phyloP scores from a whole-genome alignment of 352 stramenopile genomes.

The Globisporangium nagaii region DNA sequence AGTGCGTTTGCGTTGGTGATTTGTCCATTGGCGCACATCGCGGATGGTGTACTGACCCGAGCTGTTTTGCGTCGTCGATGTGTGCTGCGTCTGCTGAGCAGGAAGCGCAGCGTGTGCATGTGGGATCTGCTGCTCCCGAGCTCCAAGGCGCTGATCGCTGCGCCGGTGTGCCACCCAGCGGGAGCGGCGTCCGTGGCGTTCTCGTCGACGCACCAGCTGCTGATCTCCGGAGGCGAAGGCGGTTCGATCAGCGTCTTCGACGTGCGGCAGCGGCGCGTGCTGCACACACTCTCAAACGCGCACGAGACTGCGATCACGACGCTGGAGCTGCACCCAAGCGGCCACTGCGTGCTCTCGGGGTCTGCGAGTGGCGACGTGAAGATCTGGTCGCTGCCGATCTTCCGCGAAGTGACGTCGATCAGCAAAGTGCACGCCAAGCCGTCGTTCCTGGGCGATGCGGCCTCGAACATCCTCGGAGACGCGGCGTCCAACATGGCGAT shows the following conservation, averaged over 20 bases:
- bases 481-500: constrained; percentile 82
- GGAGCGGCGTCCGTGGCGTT: constrained; percentile 73
- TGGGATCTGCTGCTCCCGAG: constrained; percentile 78
- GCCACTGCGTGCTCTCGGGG: constrained; percentile 77
- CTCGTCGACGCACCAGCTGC: constrained; percentile 70
- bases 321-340: constrained; percentile 68
- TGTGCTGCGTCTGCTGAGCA: no score
- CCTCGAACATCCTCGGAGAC: constrained; percentile 72
- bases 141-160: constrained; percentile 66
- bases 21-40: constrained; percentile 5
- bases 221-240: constrained; percentile 77
- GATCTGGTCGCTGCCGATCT: constrained; percentile 85
- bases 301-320: constrained; percentile 85
- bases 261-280: constrained; percentile 77
- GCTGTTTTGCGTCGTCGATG: no score
- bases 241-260: constrained; percentile 84
- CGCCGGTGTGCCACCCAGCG: constrained; percentile 67
- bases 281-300: constrained; percentile 79
- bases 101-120: constrained; percentile 77
- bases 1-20: constrained; percentile 35
- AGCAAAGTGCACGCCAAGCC: constrained; percentile 76
- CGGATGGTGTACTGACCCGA: background rate
- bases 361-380: constrained; percentile 83
- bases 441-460: constrained; percentile 72
- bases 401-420: constrained; percentile 68